These are phyloP conservation scores for Albifimbria verrucaria DNA, from an alignment of 2,329 filamentous ascomycete species.

Conservation along the genomic window DNA sequence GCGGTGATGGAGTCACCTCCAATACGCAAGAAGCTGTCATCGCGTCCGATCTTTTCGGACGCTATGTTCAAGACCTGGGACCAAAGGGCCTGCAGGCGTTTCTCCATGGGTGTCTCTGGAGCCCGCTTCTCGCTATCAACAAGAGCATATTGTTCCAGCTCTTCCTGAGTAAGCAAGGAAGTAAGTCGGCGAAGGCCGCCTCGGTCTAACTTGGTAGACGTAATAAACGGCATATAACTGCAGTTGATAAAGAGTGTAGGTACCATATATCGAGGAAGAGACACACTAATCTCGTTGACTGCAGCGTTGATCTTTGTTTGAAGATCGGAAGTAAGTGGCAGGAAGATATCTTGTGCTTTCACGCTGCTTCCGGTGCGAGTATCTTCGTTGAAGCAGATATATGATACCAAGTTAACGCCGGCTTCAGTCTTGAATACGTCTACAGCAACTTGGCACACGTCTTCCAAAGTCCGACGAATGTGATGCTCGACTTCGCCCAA, in stretches of 20 bases:
- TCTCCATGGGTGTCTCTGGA: not conserved
- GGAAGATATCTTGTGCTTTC: not conserved
- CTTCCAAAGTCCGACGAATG: not conserved
- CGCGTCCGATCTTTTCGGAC: constrained; percentile 5
- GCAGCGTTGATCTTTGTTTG: not conserved
- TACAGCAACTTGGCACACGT: not conserved
- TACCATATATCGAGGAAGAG: constrained; percentile 15
- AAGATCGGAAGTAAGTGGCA: not conserved
- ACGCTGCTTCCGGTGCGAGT: not conserved
- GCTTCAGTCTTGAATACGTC: not conserved
- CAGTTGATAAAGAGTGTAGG: constrained; percentile 15
- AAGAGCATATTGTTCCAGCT: constrained; percentile 4
- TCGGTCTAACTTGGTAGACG: constrained; percentile 14
- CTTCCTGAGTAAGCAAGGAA: not conserved
- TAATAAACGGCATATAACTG: constrained; percentile 13
- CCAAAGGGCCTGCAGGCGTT: not conserved
- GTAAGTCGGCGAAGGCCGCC: constrained; percentile 1
- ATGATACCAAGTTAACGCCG: not conserved
- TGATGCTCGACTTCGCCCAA: constrained; percentile 20
- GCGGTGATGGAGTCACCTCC: constrained; percentile 13
- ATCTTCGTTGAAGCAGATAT: not conserved
- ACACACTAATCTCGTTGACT: not conserved
- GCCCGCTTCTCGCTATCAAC: not conserved
- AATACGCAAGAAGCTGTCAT: constrained; percentile 11
- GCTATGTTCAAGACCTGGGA: not conserved